Base-by-base conservation (phyloP, 1,284 basidiomycete species). In the Blastosporella zonata region DNA sequence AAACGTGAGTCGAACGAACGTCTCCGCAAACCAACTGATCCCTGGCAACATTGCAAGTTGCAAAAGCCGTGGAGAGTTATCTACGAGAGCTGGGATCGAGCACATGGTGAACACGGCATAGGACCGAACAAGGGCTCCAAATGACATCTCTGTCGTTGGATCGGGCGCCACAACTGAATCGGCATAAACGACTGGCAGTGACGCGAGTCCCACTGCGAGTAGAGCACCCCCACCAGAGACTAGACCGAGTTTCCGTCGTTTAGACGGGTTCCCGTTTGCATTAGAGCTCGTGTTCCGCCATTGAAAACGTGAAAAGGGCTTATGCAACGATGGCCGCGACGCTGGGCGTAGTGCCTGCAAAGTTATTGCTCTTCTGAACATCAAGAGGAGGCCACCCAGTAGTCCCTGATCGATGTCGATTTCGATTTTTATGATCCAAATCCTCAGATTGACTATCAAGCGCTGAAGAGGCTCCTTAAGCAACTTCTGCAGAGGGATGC, bases 361-460 rank as follows among this genome's bases (percentile, higher is more conserved):
- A n/a, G 39, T 4, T 3, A 25, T n/a, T n/a, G n/a, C n/a, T 39
- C 18, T n/a, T 33, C 18, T 21, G 12, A 36, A 50, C 53, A 17
- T 49, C 44, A 34, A 55, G 15, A 22, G 8, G 20, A 39, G 46
- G 46, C 49, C 43, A 38, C 55, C 50, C 47, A 67, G 61, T 65
- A 72, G 70, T 69, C 65, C 51, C 63, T 74, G 23, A 67, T 78
- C 68, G 81, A 96, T 66, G 88, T 97, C 59, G 86, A 91, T 62
- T 96, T 97, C 63, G 93, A 95, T 59, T 97, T 95, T 66, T 93
- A 90, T 75, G 85, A 90, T 66, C 82, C 91, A 3, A 85, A 90
- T 58, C 79, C 87, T 1, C 76, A 78, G 39, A 76, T 91, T 52
- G 93, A 97, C 72, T 94, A 88, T 67, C 83, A 89, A 54, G 90